Evolutionary conservation across 202 grass and related monocot species (phyloP).

Genomic region (Schoenoplectus tabernaemontani): DNA sequence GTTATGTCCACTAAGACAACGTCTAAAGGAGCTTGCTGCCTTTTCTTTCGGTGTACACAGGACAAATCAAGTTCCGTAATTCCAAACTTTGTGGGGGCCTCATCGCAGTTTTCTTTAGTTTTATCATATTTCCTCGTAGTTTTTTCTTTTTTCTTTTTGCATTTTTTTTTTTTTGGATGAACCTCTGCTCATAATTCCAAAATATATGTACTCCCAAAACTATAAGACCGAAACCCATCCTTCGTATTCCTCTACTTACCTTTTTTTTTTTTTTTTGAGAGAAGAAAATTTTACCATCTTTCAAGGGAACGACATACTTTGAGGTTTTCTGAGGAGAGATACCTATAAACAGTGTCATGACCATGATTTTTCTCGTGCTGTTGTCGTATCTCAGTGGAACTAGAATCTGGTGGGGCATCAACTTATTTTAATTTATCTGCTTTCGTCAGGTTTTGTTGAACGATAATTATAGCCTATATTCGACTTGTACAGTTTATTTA

Average conservation of each 20-base stretch:
- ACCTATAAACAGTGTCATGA: background rate
- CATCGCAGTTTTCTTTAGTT: background rate
- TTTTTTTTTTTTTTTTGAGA: background rate
- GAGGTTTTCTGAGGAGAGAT: background rate
- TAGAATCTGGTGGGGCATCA: background rate
- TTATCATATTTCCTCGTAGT: background rate
- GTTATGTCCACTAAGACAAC: no score
- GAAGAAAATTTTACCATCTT: background rate
- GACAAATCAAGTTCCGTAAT: background rate
- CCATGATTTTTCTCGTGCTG: background rate
- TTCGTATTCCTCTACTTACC: background rate
- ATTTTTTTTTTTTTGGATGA: background rate
- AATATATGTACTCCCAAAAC: background rate
- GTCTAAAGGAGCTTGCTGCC: no score
- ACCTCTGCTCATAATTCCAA: background rate
- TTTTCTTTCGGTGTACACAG: constrained; percentile 19
- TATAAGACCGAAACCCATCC: background rate
- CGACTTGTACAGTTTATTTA: no score
- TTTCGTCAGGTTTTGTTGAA: no score
- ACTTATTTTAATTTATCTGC: no score
- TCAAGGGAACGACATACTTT: background rate
- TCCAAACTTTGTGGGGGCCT: background rate
- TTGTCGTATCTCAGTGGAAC: background rate
- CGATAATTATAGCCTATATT: no score
- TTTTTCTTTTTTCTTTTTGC: background rate